A percentile compares a stretch with the other conserved stretches of the same genome.
Evolutionary conservation across 768 basidiomycete genomes (phyloP).

Genomic region (Wakefieldia striispora): DNA sequence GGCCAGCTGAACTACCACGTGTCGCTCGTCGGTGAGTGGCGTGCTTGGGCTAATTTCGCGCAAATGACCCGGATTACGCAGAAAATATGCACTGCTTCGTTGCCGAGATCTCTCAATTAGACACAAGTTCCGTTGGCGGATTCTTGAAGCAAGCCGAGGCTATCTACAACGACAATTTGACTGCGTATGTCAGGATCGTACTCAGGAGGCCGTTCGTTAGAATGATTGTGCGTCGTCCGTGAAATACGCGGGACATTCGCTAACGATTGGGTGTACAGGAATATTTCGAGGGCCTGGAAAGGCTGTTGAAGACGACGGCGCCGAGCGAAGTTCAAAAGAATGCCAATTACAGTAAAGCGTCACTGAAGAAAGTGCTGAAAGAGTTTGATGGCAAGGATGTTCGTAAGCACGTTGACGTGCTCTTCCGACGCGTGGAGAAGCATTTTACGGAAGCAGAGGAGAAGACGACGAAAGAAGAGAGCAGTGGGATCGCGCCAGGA

Average conservation of each 20-base stretch:
- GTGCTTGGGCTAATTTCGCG: background rate
- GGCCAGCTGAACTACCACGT: constrained; percentile 97
- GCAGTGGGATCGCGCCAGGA: constrained; percentile 53
- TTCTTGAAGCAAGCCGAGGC: constrained; percentile 74
- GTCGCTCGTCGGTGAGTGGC: constrained; percentile 79
- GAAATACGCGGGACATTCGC: background rate
- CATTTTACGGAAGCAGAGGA: constrained; percentile 87
- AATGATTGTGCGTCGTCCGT: constrained; percentile 64
- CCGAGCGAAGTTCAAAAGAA: constrained; percentile 75
- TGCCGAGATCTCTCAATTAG: constrained; percentile 72
- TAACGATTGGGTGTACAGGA: constrained; percentile 52
- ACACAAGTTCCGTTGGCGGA: constrained; percentile 55
- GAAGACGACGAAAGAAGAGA: constrained; percentile 53
- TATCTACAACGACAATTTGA: constrained; percentile 88
- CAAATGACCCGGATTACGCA: constrained; percentile 32
- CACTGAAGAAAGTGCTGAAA: constrained; percentile 81
- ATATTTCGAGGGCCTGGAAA: constrained; percentile 91
- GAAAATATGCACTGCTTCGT: constrained; percentile 98
- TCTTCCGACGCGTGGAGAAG: constrained; percentile 92
- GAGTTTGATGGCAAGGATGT: constrained; percentile 88
- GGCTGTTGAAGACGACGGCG: constrained; percentile 77
- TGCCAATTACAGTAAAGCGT: constrained; percentile 67
- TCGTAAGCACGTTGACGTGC: constrained; percentile 79
- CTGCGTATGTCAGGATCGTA: constrained; percentile 82
- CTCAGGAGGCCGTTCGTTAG: constrained; percentile 84